Evolutionary conservation across 2,329 filamentous ascomycete genomes (phyloP).

Genomic region (Aureobasidium vineae): DNA sequence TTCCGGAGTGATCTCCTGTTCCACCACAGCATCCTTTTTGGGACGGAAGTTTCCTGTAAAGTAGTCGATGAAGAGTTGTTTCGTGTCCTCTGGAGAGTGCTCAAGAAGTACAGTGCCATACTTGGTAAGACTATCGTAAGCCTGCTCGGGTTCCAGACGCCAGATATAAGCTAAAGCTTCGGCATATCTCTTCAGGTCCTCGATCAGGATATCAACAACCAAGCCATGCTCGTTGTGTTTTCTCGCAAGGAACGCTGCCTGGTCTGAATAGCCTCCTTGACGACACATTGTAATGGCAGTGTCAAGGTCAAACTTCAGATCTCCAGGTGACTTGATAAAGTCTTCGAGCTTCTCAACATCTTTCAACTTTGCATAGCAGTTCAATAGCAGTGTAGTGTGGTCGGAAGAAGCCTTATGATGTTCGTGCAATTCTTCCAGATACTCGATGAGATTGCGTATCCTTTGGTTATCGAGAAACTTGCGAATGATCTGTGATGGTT

Average conservation of each 20-base stretch:
- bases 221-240: conserved; percentile 92
- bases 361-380: conserved; percentile 97
- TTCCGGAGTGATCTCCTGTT: conserved; percentile 49
- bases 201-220: conserved; percentile 92
- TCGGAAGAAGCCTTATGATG: conserved; percentile 91
- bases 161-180: conserved; percentile 92
- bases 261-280: conserved; percentile 94
- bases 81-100: conserved; percentile 78
- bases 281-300: conserved; percentile 97
- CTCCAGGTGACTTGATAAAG: conserved; percentile 93
- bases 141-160: conserved; percentile 76
- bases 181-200: conserved; percentile 86
- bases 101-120: conserved; percentile 89
- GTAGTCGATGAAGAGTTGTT: conserved; percentile 87
- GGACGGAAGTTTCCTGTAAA: conserved; percentile 84
- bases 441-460: conserved; percentile 96
- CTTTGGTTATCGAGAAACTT: conserved; percentile 97
- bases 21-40: conserved; percentile 60
- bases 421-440: conserved; percentile 93
- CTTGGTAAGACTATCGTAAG: conserved; percentile 88
- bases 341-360: conserved; percentile 94
- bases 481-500: conserved; percentile 92
- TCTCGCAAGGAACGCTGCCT: conserved; percentile 91
- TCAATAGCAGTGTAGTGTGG: conserved; percentile 89
- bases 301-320: conserved; percentile 94